Percentiles rank a stretch among this genome's conserved stretches.
Evolutionary conservation across 352 stramenopile species (phyloP).

Genomic region (Globisporangium heterothallicum): DNA sequence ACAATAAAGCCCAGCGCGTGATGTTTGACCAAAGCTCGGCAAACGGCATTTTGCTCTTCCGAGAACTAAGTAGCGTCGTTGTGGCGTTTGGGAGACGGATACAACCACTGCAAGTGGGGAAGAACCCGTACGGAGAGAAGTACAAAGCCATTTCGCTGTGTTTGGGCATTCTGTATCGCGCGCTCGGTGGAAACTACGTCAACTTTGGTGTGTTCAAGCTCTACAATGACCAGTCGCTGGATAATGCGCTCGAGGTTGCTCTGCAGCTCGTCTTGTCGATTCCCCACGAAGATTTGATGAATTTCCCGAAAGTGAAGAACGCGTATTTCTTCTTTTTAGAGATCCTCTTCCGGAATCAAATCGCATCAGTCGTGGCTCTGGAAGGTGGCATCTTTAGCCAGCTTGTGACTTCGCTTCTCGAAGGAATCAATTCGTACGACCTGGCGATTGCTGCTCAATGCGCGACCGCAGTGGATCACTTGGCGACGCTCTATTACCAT

Average conservation of each 20-base stretch:
- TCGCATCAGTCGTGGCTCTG: constrained; percentile 90
- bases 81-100: constrained; percentile 92
- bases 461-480: constrained; percentile 94
- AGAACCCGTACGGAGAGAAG: constrained; percentile 93
- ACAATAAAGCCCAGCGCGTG: constrained; percentile 96
- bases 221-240: constrained; percentile 95
- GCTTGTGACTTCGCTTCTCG: constrained; percentile 92
- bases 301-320: constrained; percentile 97
- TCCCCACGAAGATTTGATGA: constrained; percentile 94
- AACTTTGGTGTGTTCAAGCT: constrained; percentile 99
- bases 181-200: constrained; percentile 94
- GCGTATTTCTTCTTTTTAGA: constrained; percentile 98
- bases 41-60: constrained; percentile 98
- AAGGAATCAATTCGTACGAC: constrained; percentile 89
- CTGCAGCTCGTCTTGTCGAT: constrained; percentile 94
- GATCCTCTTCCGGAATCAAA: constrained; percentile 98
- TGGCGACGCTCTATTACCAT: constrained; percentile 92
- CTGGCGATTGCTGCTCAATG: constrained; percentile 92
- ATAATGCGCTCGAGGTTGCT: constrained; percentile 93
- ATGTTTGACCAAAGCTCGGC: constrained; percentile 97
- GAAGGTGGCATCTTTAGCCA: constrained; percentile 94
- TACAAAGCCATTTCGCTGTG: constrained; percentile 97
- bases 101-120: constrained; percentile 72
- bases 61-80: constrained; percentile 93
- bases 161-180: constrained; percentile 87